Conservation (phyloP, 1,284 basidiomycete genomes). For the Vanrija pseudolonga region DNA sequence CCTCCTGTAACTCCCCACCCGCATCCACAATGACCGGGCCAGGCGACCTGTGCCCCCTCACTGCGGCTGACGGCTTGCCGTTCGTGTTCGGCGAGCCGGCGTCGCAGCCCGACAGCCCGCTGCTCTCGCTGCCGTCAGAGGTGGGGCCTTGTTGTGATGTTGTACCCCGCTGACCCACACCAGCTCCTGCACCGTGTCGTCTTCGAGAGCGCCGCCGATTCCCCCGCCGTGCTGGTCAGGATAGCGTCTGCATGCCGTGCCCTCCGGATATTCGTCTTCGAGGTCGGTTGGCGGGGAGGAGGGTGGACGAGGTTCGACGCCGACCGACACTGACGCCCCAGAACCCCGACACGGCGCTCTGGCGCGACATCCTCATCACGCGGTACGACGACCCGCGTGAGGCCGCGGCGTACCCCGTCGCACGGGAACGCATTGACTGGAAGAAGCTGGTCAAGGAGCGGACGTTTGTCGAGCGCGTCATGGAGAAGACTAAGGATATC, state of each 20-base stretch:
- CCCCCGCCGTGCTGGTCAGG: slow-evolving; percentile 13
- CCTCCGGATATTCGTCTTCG: slow-evolving; percentile 34
- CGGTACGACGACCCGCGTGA: slow-evolving; percentile 38
- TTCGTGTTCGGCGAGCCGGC: background rate
- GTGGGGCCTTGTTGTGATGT: too few relatives aligned
- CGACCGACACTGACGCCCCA: slow-evolving; percentile 11
- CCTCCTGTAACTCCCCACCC: too few relatives aligned
- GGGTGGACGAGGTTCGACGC: too few relatives aligned
- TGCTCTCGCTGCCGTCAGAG: slow-evolving; percentile 1
- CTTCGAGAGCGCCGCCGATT: slow-evolving; percentile 17
- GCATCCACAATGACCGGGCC: too few relatives aligned
- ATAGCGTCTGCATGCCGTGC: slow-evolving; percentile 31
- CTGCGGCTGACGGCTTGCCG: too few relatives aligned
- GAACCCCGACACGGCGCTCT: slow-evolving; percentile 38
- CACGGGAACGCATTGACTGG: slow-evolving; percentile 25
- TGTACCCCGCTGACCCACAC: background rate
- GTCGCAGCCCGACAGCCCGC: background rate
- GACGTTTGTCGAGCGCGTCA: slow-evolving; percentile 25
- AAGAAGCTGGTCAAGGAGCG: slow-evolving; percentile 26
- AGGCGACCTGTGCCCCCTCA: too few relatives aligned
- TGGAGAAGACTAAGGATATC: slow-evolving; percentile 12
- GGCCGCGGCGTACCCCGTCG: slow-evolving; percentile 11
- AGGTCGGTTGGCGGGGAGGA: slow-evolving; percentile 22
- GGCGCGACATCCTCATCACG: slow-evolving; percentile 34
- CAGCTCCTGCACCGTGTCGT: slow-evolving; percentile 34